Conservation (phyloP, 805 yeast genomes). For the Saturnispora ahearnii region DNA sequence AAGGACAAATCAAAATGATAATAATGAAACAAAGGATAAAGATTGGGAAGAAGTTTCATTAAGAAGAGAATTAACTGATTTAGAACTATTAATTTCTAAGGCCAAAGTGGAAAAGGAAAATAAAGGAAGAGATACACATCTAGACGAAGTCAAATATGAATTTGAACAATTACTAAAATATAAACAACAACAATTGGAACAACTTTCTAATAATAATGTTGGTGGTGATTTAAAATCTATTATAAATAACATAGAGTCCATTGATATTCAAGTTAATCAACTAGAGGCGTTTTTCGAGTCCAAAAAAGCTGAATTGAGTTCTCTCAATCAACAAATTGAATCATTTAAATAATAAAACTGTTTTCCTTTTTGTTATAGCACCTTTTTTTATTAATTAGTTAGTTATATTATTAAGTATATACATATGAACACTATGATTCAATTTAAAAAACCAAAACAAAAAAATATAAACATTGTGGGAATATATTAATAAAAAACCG, state of each 20-base stretch:
- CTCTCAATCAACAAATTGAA: constrained; percentile 34
- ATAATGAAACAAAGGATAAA: constrained; percentile 61
- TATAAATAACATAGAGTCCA: constrained; percentile 52
- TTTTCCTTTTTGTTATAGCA: not conserved
- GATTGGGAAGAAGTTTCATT: constrained; percentile 91
- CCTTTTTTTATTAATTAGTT: not conserved
- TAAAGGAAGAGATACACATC: constrained; percentile 23
- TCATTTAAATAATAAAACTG: constrained; percentile 6
- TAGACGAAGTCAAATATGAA: constrained; percentile 43
- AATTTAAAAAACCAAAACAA: not conserved
- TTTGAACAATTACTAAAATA: constrained; percentile 74
- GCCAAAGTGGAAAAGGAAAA: constrained; percentile 42
- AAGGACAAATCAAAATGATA: constrained; percentile 39
- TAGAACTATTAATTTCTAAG: constrained; percentile 55
- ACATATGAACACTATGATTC: not conserved
- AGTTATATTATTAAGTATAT: not conserved
- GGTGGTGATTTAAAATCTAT: constrained; percentile 40
- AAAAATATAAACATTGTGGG: not conserved
- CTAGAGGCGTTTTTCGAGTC: constrained; percentile 58
- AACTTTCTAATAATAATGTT: constrained; percentile 25
- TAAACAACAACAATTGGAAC: constrained; percentile 52
- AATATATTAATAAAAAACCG: not conserved
- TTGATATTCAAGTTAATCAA: constrained; percentile 67
- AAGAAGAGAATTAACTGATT: constrained; percentile 64
- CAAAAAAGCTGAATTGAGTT: constrained; percentile 52